These are phyloP conservation scores for Sugiyamaella castrensis DNA, from an alignment of 1,139 yeast genomes.

Conservation along the genomic window DNA sequence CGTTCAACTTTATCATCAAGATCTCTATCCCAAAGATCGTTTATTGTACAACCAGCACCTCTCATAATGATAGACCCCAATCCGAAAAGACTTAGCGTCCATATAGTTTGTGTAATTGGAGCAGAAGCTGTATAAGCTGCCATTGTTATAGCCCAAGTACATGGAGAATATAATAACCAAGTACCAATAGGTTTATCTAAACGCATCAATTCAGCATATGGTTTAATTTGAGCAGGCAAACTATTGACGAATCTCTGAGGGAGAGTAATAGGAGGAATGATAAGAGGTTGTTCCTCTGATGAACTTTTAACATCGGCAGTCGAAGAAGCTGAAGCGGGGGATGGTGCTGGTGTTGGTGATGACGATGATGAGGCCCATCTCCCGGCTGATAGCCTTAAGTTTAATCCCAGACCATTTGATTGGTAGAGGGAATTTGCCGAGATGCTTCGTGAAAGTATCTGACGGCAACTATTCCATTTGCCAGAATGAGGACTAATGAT, in stretches of 20 bases:
- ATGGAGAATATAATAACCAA: conserved; percentile 73
- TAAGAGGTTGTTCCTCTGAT: neutral
- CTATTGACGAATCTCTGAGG: conserved; percentile 46
- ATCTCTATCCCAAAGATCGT: conserved; percentile 81
- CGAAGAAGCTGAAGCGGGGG: neutral
- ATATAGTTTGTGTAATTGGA: conserved; percentile 56
- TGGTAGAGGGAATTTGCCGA: too few relatives aligned
- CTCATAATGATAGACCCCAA: conserved; percentile 89
- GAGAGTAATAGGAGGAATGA: conserved; percentile 20
- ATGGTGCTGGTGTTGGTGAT: neutral
- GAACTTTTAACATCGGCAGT: neutral
- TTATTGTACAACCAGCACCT: conserved; percentile 97
- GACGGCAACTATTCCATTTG: too few relatives aligned
- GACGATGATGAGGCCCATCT: too few relatives aligned
- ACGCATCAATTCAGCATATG: conserved; percentile 89
- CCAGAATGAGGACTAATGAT: too few relatives aligned
- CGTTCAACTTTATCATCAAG: conserved; percentile 83
- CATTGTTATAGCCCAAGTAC: conserved; percentile 79
- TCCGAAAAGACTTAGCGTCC: conserved; percentile 63
- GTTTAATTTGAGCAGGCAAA: conserved; percentile 71
- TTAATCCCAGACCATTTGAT: too few relatives aligned
- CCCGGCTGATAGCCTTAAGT: too few relatives aligned
- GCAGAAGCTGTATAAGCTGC: conserved; percentile 76
- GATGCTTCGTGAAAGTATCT: too few relatives aligned
- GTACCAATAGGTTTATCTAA: conserved; percentile 95